A percentile compares a stretch with the other conserved stretches of the same genome.
phyloP scores from a whole-genome alignment of 129 eudicot genomes.

The Arctium minus region DNA sequence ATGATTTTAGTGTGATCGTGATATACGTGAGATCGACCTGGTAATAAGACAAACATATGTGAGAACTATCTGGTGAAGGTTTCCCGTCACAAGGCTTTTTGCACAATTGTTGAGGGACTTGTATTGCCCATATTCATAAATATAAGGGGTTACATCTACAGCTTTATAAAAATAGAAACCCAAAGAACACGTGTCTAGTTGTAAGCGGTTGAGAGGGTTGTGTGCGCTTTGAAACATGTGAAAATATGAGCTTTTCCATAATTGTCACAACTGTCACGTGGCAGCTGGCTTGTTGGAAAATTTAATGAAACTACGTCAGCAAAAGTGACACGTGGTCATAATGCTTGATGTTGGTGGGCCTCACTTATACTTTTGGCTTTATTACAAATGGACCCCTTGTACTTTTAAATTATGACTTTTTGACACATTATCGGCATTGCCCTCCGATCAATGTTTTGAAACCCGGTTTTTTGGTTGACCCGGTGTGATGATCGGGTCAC shows the following conservation, averaged over 20 bases:
- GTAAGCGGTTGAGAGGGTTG: not conserved
- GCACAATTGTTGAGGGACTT: not conserved
- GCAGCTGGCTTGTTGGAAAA: slow-evolving; percentile 11
- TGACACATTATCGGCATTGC: not conserved
- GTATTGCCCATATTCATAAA: not conserved
- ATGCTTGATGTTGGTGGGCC: slow-evolving; percentile 11
- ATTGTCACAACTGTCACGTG: slow-evolving; percentile 28
- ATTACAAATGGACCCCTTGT: not conserved
- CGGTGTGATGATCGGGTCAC: too few species aligned
- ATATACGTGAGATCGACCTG: too few species aligned
- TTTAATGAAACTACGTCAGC: slow-evolving; percentile 1
- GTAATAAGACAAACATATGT: too few species aligned
- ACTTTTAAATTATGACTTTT: slow-evolving; percentile 14
- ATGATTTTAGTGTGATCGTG: too few species aligned
- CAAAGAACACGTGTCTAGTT: slow-evolving; percentile 8
- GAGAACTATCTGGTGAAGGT: too few species aligned
- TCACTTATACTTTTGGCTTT: not conserved
- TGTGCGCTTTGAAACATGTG: slow-evolving; percentile 23
- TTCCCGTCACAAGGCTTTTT: not conserved
- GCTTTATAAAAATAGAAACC: not conserved
- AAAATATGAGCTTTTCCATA: slow-evolving; percentile 21
- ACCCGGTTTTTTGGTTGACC: too few species aligned
- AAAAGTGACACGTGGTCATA: slow-evolving; percentile 18
- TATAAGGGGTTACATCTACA: not conserved
- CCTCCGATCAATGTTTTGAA: too few species aligned